Base-by-base conservation (phyloP, 352 stramenopile genomes). In the Phytophthora cryptogea region DNA sequence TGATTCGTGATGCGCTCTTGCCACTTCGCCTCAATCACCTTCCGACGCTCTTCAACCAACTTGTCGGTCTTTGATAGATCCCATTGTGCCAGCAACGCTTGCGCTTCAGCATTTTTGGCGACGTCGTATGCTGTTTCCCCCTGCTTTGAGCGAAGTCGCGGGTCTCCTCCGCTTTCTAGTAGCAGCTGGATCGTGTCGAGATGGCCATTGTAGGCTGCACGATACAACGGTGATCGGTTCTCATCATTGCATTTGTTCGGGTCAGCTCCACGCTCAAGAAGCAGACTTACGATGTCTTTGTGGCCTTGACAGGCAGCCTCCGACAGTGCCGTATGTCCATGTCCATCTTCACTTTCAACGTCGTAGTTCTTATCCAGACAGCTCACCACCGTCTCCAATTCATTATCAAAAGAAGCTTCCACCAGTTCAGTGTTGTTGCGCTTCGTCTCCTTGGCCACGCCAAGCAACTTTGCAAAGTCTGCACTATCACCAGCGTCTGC, bases 281-380 rank as follows among this genome's bases (percentile, higher is more conserved):
- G 49, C 14, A 89, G 78, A 17, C 53, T 54, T 5, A 95, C 72
- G 11, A 96, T 66, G 2, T 81, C 71, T 6, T 71, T 67, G 50
- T 97, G 79, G 2, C 88, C 89, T 55, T 97, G 89, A n/a, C 77
- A 89, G 0, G 86, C 81, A 2, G 90, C 90, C 66, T 97, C 90
- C 0, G 83, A 94, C 0, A 97, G 63, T 7, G 88, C 76, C 7
- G 90, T 96, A 62, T 97, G 89, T 5, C 82, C 72, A 37, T 95
- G 86, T 13, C 85, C 89, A 43, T 97, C 90, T 33, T 87, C 69
- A 16, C 76, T 92, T 32, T 97, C 90, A 9, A 97, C 56, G 42
- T 96, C 83, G 56, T 92, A 97, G 36, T 90, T 94, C 50, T 96
- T 91, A 39, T 93, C 86, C 4, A 97, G 45, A 42, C 68, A 82